phyloP scores from a whole-genome alignment of 768 basidiomycete genomes.

The Coprinopsis sp. region DNA sequence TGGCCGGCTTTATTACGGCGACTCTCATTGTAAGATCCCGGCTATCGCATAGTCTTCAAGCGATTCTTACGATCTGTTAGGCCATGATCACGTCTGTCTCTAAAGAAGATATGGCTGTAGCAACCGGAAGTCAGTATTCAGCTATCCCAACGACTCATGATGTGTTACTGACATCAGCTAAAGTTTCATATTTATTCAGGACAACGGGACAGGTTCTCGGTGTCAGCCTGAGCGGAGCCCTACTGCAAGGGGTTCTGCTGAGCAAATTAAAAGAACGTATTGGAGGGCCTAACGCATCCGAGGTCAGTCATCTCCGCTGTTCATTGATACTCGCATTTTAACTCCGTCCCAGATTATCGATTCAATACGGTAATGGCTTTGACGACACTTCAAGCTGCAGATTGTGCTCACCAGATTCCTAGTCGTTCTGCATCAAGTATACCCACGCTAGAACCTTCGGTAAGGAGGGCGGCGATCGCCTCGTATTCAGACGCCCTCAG shows the following conservation, averaged over 20 bases:
- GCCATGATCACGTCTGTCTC: constrained; percentile 83
- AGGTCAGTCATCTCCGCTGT: constrained; percentile 44
- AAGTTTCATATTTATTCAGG: constrained; percentile 91
- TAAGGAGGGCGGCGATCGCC: constrained; percentile 59
- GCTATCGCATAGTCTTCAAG: constrained; percentile 8
- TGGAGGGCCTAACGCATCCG: constrained; percentile 63
- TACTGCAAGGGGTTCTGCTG: constrained; percentile 77
- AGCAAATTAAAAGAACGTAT: constrained; percentile 69
- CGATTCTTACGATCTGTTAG: constrained; percentile 32
- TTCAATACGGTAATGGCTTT: constrained; percentile 38
- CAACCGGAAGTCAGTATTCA: constrained; percentile 69
- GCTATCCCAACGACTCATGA: constrained; percentile 27
- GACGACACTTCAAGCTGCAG: not conserved
- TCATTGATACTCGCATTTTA: constrained; percentile 2
- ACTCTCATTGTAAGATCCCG: constrained; percentile 66
- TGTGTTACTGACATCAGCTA: constrained; percentile 11
- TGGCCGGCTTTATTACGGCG: constrained; percentile 80
- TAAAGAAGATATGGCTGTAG: constrained; percentile 80
- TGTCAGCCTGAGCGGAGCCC: constrained; percentile 80
- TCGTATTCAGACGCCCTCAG: constrained; percentile 79
- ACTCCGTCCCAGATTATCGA: constrained; percentile 57
- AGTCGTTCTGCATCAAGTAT: constrained; percentile 75
- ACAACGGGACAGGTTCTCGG: constrained; percentile 95
- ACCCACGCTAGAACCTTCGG: constrained; percentile 50
- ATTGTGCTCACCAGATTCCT: constrained; percentile 4